Evolutionary conservation across 2,329 filamentous ascomycete species (phyloP).

Genomic region (Aspergillus candidus): DNA sequence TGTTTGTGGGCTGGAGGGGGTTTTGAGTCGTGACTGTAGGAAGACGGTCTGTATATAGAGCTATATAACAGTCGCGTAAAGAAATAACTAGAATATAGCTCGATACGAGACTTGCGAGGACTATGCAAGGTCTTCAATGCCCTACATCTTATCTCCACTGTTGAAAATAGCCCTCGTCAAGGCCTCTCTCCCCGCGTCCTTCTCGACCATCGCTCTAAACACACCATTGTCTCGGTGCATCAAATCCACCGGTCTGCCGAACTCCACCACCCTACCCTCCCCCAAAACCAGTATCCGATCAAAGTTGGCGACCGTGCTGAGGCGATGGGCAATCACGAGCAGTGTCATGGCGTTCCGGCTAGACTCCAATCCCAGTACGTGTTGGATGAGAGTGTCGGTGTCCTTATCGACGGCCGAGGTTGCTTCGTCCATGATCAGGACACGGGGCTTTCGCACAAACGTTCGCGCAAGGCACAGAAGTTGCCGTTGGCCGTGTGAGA

Average conservation of each 20-base stretch:
- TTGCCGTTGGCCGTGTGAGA: slow-evolving; percentile 21
- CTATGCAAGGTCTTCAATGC: no score
- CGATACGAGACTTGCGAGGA: no score
- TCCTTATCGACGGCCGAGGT: slow-evolving; percentile 71
- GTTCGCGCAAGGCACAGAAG: slow-evolving; percentile 18
- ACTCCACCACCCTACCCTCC: slow-evolving; percentile 62
- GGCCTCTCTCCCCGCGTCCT: no score
- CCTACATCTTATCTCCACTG: no score
- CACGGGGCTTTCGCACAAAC: slow-evolving; percentile 63
- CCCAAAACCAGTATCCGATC: slow-evolving; percentile 65
- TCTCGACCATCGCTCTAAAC: slow-evolving; percentile 6
- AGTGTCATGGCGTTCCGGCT: slow-evolving; percentile 53
- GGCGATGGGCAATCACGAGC: slow-evolving; percentile 66
- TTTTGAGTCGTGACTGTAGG: no score
- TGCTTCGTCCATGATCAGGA: slow-evolving; percentile 74
- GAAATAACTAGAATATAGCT: no score
- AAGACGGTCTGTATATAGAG: no score
- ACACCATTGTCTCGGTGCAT: slow-evolving; percentile 29
- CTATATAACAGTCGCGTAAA: no score
- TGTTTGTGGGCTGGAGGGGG: no score
- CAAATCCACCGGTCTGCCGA: slow-evolving; percentile 56
- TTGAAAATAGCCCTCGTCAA: no score
- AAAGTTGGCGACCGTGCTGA: slow-evolving; percentile 70
- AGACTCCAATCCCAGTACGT: slow-evolving; percentile 65
- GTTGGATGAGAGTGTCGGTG: slow-evolving; percentile 67